phyloP scores from a whole-genome alignment of 129 eudicot genomes.

The Ambrosia trifida region DNA sequence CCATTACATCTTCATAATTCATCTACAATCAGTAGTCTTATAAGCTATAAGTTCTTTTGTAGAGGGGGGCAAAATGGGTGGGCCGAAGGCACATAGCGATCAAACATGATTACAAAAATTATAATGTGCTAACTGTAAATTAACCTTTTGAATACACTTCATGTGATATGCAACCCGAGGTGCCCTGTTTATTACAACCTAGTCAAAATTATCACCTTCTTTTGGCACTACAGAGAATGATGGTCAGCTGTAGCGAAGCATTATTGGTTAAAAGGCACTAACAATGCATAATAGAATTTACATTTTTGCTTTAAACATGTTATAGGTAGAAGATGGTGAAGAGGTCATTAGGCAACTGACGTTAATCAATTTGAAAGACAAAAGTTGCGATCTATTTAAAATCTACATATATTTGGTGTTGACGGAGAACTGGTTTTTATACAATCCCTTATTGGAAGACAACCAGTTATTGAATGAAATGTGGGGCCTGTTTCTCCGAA shows the following conservation, averaged over 20 bases:
- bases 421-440: slow-evolving; percentile 75
- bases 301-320: background rate
- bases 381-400: slow-evolving; percentile 69
- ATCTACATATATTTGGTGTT: slow-evolving; percentile 63
- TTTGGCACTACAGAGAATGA: background rate
- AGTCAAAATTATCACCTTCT: background rate
- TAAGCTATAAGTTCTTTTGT: background rate
- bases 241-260: background rate
- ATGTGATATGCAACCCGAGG: background rate
- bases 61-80: background rate
- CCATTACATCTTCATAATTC: background rate
- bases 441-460: slow-evolving; percentile 38
- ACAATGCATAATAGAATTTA: background rate
- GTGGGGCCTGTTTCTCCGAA: slow-evolving; percentile 71
- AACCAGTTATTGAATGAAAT: slow-evolving; percentile 43
- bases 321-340: slow-evolving; percentile 57
- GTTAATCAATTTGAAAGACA: slow-evolving; percentile 68
- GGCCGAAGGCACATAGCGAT: background rate
- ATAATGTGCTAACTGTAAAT: background rate
- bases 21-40: background rate
- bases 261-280: background rate
- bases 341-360: slow-evolving; percentile 56
- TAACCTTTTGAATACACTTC: background rate
- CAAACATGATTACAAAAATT: background rate
- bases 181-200: background rate